Evolutionary conservation across 2,329 filamentous ascomycete species (phyloP), one percentile per base, ranked within the genome.

Genomic region (Xylaria hypoxylon): DNA sequence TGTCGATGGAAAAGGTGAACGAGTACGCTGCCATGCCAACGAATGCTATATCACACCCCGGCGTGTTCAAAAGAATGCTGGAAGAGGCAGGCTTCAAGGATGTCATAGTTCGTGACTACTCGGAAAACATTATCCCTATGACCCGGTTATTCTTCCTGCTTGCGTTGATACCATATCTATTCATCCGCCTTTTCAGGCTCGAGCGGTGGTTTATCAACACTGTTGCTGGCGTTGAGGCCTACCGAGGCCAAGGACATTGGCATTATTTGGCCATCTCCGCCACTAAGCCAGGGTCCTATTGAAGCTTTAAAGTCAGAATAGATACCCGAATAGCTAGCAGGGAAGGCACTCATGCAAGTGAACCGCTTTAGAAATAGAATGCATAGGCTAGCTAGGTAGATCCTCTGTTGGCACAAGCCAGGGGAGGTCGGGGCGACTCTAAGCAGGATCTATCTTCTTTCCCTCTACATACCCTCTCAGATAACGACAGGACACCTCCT

Each of bases 141-240:
- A 75, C 80, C 55, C 74, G 82, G 28, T 69, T 86, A 1, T 85
- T 86, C 71, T 85, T 77, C 68, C n/a, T 81, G 2, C 62, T 86
- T 15, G 83, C 79, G 3, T 78, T 80, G n/a, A 70, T 86, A 10
- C 84, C 84, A 3, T 86, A 81, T 70, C 71, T 82, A 13, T 72
- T 86, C 42, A 74, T 86, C 52, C 73, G 72, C 38, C 70, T 85
- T 2, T 70, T 86, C 3, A 74, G 77, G 0, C 74, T 86, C 13
- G 79, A 86, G 67, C 69, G 75, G 10, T 78, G 76, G 47, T 85
- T 86, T 58, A 79, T 83, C 63, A 86, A 86, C 69, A 82, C 80
- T 0, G 76, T 83, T 44, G 81, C 83, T 5, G 82, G 80, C 4
- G 78, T 79, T 15, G 67, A 78, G 61, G 69, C 70, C 0, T 80